These are phyloP conservation scores for Rubroboletus satanas DNA, from an alignment of 768 basidiomycete species.

Conservation along the genomic window DNA sequence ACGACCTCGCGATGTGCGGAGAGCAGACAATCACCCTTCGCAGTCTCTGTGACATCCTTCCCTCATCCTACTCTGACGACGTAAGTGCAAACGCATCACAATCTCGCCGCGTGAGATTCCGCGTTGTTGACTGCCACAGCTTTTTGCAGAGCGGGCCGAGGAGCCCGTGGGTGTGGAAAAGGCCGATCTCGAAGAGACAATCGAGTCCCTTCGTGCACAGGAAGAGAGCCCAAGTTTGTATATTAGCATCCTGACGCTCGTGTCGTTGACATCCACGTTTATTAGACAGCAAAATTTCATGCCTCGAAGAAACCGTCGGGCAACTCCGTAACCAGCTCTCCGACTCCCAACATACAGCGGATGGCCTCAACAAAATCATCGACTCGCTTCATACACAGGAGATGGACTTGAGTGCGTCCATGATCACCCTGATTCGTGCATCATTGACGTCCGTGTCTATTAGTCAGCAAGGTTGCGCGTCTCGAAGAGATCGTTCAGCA, in stretches of 20 bases:
- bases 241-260: background rate
- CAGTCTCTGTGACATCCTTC: background rate
- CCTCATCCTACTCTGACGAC: background rate
- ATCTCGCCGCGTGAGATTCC: no score
- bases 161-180: no score
- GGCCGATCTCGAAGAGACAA: background rate
- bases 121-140: background rate
- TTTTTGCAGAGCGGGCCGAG: no score
- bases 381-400: no score
- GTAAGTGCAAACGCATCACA: background rate
- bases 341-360: background rate
- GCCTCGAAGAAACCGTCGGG: background rate
- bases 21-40: background rate
- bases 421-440: background rate
- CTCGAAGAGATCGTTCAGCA: background rate
- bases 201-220: background rate
- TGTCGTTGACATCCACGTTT: background rate
- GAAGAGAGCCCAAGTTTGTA: background rate
- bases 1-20: background rate
- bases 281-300: background rate
- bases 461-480: background rate
- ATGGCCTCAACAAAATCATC: background rate
- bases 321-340: background rate
- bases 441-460: no score
- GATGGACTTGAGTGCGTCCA: no score